These are phyloP conservation scores for Aegilops tauschii DNA, from an alignment of 176 grass and related monocot genomes.

Conservation along the genomic window DNA sequence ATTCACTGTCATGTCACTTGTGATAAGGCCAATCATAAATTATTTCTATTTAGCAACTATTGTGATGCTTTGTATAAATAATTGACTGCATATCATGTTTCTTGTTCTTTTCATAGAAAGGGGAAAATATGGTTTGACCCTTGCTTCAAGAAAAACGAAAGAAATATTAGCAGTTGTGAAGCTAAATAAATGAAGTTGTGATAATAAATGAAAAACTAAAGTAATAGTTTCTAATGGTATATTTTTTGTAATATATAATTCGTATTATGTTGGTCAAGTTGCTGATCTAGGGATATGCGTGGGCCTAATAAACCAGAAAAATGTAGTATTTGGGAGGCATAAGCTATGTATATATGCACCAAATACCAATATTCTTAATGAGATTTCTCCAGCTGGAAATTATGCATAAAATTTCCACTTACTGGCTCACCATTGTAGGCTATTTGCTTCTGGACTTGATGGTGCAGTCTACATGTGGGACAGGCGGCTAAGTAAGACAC, in stretches of 20 bases:
- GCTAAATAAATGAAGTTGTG: background rate
- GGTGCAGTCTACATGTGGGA: slow-evolving; percentile 89
- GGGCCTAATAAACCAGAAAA: too few relatives aligned
- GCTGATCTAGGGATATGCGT: too few relatives aligned
- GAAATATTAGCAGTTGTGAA: background rate
- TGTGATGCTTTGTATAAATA: background rate
- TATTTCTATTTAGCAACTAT: slow-evolving; percentile 11
- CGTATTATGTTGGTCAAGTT: too few relatives aligned
- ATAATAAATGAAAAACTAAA: background rate
- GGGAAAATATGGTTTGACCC: background rate
- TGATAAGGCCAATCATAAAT: background rate
- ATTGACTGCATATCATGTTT: background rate
- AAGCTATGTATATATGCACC: slow-evolving; percentile 1
- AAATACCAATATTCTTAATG: background rate
- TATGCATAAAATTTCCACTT: slow-evolving; percentile 20
- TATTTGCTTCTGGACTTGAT: slow-evolving; percentile 84
- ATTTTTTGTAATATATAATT: too few relatives aligned
- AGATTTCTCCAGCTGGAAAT: background rate
- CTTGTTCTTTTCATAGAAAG: background rate
- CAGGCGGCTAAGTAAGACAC: slow-evolving; percentile 55
- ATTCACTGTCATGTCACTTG: slow-evolving; percentile 6
- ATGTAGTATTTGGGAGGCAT: background rate
- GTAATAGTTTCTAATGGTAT: background rate
- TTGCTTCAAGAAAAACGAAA: background rate
- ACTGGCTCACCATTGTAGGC: slow-evolving; percentile 35